Percentiles rank a stretch among this genome's conserved stretches.
Evolutionary conservation across 2,329 filamentous ascomycete genomes (phyloP).

Genomic region (Exophiala aquamarina): DNA sequence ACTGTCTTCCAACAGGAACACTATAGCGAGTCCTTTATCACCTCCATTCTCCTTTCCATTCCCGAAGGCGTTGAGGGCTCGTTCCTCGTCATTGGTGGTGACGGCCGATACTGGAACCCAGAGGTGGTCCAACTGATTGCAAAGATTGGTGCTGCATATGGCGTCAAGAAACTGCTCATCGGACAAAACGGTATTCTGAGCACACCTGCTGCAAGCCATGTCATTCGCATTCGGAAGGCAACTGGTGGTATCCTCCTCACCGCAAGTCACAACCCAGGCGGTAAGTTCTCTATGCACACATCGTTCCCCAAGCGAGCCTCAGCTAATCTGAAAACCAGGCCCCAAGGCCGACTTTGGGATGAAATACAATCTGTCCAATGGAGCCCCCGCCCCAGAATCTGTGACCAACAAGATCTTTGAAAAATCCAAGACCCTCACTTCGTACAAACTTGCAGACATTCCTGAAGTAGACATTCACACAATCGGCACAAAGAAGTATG

Average conservation of each 20-base stretch:
- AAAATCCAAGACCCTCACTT: constrained; percentile 81
- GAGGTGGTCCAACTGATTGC: constrained; percentile 96
- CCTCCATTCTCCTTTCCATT: constrained; percentile 92
- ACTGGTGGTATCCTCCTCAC: constrained; percentile 96
- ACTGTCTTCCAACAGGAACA: constrained; percentile 92
- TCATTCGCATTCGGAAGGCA: constrained; percentile 91
- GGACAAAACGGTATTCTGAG: constrained; percentile 96
- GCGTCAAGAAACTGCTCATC: constrained; percentile 97
- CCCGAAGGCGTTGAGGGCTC: constrained; percentile 86
- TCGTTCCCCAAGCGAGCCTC: too few species aligned
- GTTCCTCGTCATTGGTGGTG: constrained; percentile 94
- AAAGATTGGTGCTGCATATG: constrained; percentile 94
- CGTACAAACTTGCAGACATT: constrained; percentile 89
- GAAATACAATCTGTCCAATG: constrained; percentile 98
- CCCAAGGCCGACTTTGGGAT: constrained; percentile 96
- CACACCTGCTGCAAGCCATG: constrained; percentile 90
- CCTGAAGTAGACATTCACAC: constrained; percentile 80
- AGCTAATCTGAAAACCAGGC: constrained; percentile 52
- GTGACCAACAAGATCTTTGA: constrained; percentile 99
- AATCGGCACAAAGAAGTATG: constrained; percentile 82
- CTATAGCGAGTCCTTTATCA: constrained; percentile 94
- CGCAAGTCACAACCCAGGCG: constrained; percentile 96
- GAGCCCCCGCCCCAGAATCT: constrained; percentile 89
- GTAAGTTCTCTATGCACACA: constrained; percentile 52
- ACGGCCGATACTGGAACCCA: constrained; percentile 95